Base-by-base conservation (phyloP, 306 rosid species). In the Styphnolobium japonicum region DNA sequence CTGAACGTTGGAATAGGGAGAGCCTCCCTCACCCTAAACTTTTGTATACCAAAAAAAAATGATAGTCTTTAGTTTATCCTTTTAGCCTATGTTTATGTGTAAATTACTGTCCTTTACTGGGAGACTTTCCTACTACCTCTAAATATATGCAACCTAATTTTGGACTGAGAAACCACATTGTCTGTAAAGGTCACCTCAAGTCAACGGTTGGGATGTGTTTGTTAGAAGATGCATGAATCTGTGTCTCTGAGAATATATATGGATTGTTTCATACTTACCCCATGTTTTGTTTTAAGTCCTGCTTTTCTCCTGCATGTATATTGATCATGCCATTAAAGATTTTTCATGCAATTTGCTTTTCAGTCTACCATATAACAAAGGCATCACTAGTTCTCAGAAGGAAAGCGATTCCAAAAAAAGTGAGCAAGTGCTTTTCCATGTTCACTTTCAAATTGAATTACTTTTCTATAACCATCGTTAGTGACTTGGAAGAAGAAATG, bases 161-260 rank as follows among this genome's bases (percentile, higher is more conserved):
- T 21, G 72, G 21, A 39, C 5, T 21, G 34, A 22, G 53, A 40
- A 66, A 39, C 72, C 19, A 34, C 57, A 42, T 23, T 66, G 11
- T 43, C 19, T 42, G 11, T 21, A 40, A 66, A 23, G 31, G 31
- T 27, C 3, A 27, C 31, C 31, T 27, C 31, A 27, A 27, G 31
- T 3, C 31, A 1, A 27, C 31, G 43, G 43, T 6, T 42, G 31
- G 73, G 14, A 22, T 27, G 2, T 23, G 23, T 4, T 42, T 22
- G 16, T 56, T 72, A 22, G 40, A 39, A 46, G 42, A 56, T 25
- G 67, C 45, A 77, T 61, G 77, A 64, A 27, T 71, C 31, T 71
- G 11, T 45, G 33, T 46, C 5, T 53, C 61, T 21, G 4, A 36
- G 9, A 18, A 12, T 42, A 67, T 67, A 21, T 45, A 15, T 45